These are phyloP conservation scores for Irpex sp. DNA, from an alignment of 1,284 basidiomycete genomes.

Conservation along the genomic window DNA sequence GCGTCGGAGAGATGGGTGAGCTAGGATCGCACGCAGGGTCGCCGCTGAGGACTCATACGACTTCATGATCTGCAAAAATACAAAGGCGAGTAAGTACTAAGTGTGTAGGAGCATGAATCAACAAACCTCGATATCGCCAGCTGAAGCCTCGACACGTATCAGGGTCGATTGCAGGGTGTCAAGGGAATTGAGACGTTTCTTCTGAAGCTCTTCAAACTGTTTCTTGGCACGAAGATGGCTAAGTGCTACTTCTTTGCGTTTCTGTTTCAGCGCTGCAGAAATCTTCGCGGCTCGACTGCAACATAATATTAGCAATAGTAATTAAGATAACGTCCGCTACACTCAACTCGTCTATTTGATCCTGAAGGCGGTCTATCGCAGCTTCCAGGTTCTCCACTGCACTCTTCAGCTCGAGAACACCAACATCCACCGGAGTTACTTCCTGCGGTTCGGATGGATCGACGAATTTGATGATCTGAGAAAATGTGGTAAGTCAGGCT, in stretches of 20 bases:
- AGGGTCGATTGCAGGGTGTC: slow-evolving; percentile 77
- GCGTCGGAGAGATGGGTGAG: slow-evolving; percentile 75
- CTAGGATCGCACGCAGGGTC: slow-evolving; percentile 73
- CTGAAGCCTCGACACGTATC: slow-evolving; percentile 82
- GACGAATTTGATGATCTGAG: slow-evolving; percentile 75
- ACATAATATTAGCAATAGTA: neutral
- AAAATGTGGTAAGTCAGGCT: neutral
- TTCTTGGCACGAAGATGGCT: slow-evolving; percentile 79
- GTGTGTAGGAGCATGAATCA: neutral
- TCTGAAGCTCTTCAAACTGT: slow-evolving; percentile 73
- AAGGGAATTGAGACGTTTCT: slow-evolving; percentile 70
- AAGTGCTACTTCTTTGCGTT: slow-evolving; percentile 72
- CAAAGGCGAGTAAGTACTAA: neutral
- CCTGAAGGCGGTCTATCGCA: slow-evolving; percentile 66
- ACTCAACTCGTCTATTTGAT: slow-evolving; percentile 64
- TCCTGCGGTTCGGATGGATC: slow-evolving; percentile 32
- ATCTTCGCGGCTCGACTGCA: slow-evolving; percentile 66
- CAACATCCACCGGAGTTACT: slow-evolving; percentile 68
- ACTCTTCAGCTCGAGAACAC: slow-evolving; percentile 71
- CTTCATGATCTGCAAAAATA: slow-evolving; percentile 66
- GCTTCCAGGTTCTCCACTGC: slow-evolving; percentile 62
- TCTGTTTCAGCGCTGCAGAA: slow-evolving; percentile 57
- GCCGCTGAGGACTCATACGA: slow-evolving; percentile 80
- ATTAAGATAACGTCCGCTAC: neutral
- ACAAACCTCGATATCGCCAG: slow-evolving; percentile 79